Percentiles rank a stretch among this genome's conserved stretches.
Evolutionary conservation across 345 rosid genomes (phyloP).

Genomic region (Eutrema yunnanense): DNA sequence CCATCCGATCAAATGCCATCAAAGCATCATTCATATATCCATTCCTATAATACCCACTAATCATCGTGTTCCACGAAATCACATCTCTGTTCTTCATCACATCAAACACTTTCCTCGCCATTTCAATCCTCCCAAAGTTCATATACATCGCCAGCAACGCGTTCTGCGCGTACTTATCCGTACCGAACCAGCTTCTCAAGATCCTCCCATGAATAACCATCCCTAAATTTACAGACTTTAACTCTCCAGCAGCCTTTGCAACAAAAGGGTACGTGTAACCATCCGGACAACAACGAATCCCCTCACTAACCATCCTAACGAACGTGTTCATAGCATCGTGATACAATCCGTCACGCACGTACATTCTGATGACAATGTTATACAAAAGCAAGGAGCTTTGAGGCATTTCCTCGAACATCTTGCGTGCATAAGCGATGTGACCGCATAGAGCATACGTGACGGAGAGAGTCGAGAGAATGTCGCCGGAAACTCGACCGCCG

Average conservation of each 20-base stretch:
- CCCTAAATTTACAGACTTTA: constrained; percentile 34
- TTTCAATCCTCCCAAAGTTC: constrained; percentile 41
- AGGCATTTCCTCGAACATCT: constrained; percentile 51
- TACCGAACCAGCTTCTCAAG: constrained; percentile 36
- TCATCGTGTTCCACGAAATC: constrained; percentile 65
- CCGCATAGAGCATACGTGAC: constrained; percentile 14
- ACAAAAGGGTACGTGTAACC: constrained; percentile 48
- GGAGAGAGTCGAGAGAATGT: constrained; percentile 26
- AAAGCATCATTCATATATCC: constrained; percentile 44
- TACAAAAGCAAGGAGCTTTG: constrained; percentile 33
- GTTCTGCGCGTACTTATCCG: constrained; percentile 43
- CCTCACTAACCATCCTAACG: constrained; percentile 39
- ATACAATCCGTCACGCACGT: constrained; percentile 25
- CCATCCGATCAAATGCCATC: constrained; percentile 41
- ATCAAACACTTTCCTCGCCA: constrained; percentile 49
- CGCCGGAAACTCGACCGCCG: constrained; percentile 29
- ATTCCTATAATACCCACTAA: constrained; percentile 58
- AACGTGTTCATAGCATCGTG: constrained; percentile 36
- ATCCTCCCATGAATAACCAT: constrained; percentile 42
- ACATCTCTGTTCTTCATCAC: constrained; percentile 39
- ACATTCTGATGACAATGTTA: constrained; percentile 43
- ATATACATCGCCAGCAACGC: constrained; percentile 62
- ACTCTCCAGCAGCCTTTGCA: constrained; percentile 49
- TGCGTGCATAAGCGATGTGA: constrained; percentile 26
- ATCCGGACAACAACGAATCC: constrained; percentile 37